Evolutionary conservation across 805 yeast species (phyloP), one percentile per base, ranked within the genome.

Genomic region (Kodamaea jinghongensis): DNA sequence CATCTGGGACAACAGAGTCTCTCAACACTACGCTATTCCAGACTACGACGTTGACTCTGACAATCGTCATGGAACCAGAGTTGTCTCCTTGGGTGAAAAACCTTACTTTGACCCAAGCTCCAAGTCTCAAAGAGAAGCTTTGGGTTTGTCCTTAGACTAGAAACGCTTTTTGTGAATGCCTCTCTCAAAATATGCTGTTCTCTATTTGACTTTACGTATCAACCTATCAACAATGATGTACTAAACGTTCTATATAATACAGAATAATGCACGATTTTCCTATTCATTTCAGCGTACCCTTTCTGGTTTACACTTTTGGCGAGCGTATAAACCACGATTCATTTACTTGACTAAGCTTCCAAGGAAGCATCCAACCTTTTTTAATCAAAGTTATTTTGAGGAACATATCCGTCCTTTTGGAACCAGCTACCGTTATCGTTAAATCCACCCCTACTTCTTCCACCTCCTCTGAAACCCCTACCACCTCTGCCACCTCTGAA

Each of bases 71-170:
- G 57, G 54, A 6, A 51, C 53, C 2, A 71, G 83, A 49, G 67
- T 63, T 15, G 58, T 67, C 1, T 56, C 79, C 1, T 63, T 77
- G 44, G 81, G 77, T 23, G 81, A 76, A 46, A 52, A 56, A 37
- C 83, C 82, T 2, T 66, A 40, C 56, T 76, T 67, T 51, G 79
- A 75, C 48, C 67, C 70, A 26, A 54, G 60, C 7, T 71, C 78
- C 3, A 71, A 69, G 49, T 68, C 76, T 17, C 79, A 74, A 52
- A 70, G 81, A 56, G 71, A 75, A 52, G 66, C 78, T 8, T 57
- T 74, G 42, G 78, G 78, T 2, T 54, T 59, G 43, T 41, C 55
- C 1, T 51, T 48, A 40, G 43, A 50, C 31, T 51, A 48, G 37
- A n/a, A n/a, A n/a, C n/a, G n/a, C 10, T 29, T 22, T n/a, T n/a